phyloP scores from a whole-genome alignment of 352 stramenopile species.

The Pythium rishiriense region DNA sequence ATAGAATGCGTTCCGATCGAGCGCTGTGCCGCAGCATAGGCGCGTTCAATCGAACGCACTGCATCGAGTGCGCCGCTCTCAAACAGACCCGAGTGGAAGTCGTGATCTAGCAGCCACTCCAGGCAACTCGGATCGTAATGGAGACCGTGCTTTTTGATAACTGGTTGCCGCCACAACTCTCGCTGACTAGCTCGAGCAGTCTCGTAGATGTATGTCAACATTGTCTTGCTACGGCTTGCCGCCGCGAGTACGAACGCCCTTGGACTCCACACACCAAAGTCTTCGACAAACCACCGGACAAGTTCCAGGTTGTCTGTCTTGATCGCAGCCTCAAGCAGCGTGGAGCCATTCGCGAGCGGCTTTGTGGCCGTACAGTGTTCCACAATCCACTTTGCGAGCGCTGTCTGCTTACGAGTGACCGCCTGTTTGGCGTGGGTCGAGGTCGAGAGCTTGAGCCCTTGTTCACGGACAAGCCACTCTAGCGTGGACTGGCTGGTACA shows the following conservation, averaged over 20 bases:
- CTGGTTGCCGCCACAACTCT: background rate
- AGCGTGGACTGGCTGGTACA: background rate
- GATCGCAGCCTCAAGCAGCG: background rate
- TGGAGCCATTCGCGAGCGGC: background rate
- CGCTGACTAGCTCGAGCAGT: background rate
- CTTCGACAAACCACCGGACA: conserved; percentile 1
- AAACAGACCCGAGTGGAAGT: background rate
- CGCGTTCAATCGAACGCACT: background rate
- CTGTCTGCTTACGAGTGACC: background rate
- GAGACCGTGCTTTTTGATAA: background rate
- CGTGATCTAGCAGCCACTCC: conserved; percentile 3
- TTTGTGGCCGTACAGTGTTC: background rate
- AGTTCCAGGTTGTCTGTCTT: background rate
- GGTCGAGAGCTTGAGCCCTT: background rate
- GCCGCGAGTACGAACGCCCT: background rate
- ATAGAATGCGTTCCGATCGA: background rate
- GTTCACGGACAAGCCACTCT: background rate
- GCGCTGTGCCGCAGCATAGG: background rate
- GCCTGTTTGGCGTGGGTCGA: background rate
- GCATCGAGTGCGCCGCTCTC: background rate
- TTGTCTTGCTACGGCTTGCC: background rate
- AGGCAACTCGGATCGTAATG: background rate
- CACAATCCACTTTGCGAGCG: background rate
- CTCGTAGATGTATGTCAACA: background rate
- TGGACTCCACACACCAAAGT: background rate